Base-by-base conservation (phyloP, 2,329 filamentous ascomycete species). In the Nannizzia gypsea region DNA sequence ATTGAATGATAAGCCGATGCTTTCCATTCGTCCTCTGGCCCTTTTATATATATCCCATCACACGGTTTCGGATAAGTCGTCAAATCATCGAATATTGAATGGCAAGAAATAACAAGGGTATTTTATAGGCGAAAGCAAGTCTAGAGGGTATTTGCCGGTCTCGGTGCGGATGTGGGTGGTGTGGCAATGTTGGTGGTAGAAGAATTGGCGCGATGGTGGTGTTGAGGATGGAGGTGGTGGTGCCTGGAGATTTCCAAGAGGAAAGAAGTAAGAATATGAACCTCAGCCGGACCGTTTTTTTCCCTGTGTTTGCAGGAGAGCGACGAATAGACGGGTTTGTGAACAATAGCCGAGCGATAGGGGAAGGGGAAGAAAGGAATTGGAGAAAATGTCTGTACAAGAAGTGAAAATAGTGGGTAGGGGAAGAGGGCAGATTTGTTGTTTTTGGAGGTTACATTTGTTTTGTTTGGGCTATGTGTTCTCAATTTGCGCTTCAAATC, bases 191-290 rank as follows among this genome's bases (percentile, higher is more conserved):
- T 36, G 20, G 48, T 20, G 48, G 15, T 34, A 26, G 48, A 54
- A 9, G 48, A 31, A 34, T n/a, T 54, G 48, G 13, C 48, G 48
- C 28, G 48, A 24, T 54, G 48, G 24, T 50, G 52, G 17, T 22
- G 38, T 20, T 38, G 54, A 13, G 9, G 28, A 56, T n/a, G 11
- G 15, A 11, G 54, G 17, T 56, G 52, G 28, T 56, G 54, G 34
- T 40, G 31, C 54, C 54, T 56, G 54, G 54, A 56, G 22, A 40
- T 38, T 56, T 22, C 38, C 54, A 56, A 56, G 38, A 42, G 54
- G 54, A 56, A 56, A 42, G 38, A 56, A 40, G 54, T 56, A 56
- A 56, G 54, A 56, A 56, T n/a, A 56, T 56, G 34, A 56, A 40
- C 20, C 54, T 56, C 54, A 56, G 22, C 34, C 54, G 38, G 54